Percentiles rank a stretch among this genome's conserved stretches.
Conservation (phyloP, 1,284 basidiomycete genomes). For the Cystobasidium sp. region DNA sequence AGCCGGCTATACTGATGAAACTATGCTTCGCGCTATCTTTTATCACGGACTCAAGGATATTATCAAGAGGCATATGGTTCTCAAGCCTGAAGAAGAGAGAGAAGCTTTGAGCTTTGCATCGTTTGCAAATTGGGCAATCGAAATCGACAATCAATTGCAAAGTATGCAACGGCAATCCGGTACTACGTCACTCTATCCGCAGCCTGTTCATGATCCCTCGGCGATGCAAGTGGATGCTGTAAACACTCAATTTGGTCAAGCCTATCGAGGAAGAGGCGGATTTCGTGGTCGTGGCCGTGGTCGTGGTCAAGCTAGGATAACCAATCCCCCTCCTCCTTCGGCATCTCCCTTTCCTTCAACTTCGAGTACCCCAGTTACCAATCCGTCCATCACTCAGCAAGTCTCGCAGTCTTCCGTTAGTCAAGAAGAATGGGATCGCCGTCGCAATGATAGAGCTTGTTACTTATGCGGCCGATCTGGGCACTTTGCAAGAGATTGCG, state of each 20-base stretch:
- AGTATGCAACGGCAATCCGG: background rate
- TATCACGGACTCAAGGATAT: background rate
- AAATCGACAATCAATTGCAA: background rate
- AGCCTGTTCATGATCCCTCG: background rate
- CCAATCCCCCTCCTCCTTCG: slow-evolving; percentile 5
- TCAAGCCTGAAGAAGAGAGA: background rate
- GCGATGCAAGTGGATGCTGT: background rate
- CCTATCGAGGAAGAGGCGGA: slow-evolving; percentile 9
- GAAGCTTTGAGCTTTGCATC: background rate
- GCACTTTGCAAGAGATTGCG: background rate
- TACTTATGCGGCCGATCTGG: background rate
- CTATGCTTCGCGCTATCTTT: background rate
- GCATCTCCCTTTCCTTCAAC: background rate
- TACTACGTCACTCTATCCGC: background rate
- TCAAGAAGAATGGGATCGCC: slow-evolving; percentile 8
- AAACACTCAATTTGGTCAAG: background rate
- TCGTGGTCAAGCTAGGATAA: slow-evolving; percentile 5
- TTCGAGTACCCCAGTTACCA: background rate
- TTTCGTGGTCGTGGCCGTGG: slow-evolving; percentile 7
- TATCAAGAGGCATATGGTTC: background rate
- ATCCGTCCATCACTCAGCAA: background rate
- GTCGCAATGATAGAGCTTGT: background rate
- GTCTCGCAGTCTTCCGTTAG: background rate
- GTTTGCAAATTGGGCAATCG: background rate
- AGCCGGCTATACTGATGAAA: background rate